Percentiles rank a stretch among this genome's conserved stretches.
These are phyloP conservation scores for Tuber borchii DNA, from an alignment of 495 filamentous ascomycete genomes.

Conservation along the genomic window DNA sequence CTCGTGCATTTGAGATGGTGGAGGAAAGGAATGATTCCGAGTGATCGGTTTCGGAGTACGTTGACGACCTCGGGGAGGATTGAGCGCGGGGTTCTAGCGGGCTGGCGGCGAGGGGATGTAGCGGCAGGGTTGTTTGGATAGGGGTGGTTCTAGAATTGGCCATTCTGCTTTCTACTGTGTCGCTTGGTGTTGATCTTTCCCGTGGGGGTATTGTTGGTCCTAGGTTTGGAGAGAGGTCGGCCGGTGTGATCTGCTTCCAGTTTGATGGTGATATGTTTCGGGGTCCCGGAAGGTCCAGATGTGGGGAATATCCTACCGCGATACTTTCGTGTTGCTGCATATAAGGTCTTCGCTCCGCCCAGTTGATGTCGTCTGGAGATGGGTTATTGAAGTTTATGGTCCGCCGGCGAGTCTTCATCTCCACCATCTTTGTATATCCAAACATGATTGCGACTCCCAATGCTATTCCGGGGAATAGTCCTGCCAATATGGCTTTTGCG, in stretches of 20 bases:
- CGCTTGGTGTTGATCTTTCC: constrained; percentile 12
- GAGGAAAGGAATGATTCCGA: constrained; percentile 2
- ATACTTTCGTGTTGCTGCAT: constrained; percentile 16
- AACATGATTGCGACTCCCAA: constrained; percentile 33
- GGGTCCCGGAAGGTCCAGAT: background rate
- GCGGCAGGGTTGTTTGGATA: background rate
- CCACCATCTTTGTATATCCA: constrained; percentile 26
- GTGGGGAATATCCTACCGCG: constrained; percentile 20
- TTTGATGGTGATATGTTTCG: constrained; percentile 11
- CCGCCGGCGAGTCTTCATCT: constrained; percentile 28
- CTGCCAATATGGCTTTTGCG: constrained; percentile 23
- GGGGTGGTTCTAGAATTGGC: background rate
- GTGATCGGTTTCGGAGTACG: constrained; percentile 5
- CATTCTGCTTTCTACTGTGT: background rate
- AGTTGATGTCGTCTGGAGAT: constrained; percentile 24
- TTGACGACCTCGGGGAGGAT: background rate
- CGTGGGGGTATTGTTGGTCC: constrained; percentile 26
- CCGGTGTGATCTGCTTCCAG: constrained; percentile 15
- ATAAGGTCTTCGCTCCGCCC: constrained; percentile 11
- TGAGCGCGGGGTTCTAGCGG: constrained; percentile 5
- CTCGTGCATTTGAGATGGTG: background rate
- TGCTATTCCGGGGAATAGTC: constrained; percentile 36
- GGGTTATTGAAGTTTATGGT: constrained; percentile 34
- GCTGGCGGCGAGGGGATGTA: background rate
- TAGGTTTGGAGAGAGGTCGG: constrained; percentile 29